Conservation (phyloP, 371 early-diverging fungal species). For the Actinomortierella wolfii region DNA sequence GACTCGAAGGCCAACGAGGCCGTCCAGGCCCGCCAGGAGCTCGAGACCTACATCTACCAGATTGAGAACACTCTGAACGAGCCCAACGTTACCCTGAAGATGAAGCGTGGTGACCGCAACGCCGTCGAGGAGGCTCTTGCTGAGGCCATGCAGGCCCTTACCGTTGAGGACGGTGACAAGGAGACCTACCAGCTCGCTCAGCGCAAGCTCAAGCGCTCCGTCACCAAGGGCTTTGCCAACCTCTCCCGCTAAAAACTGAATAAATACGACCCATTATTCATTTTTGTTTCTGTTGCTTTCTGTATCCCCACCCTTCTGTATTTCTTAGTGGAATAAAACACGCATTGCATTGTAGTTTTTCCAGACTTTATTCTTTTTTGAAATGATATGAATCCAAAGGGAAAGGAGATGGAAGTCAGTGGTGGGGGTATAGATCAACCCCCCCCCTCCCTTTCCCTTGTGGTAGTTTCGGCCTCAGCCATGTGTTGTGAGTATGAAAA, state of each 20-base stretch:
- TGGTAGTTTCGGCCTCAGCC: no score
- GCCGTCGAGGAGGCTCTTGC: conserved; percentile 83
- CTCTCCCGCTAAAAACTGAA: conserved; percentile 45
- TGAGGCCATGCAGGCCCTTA: conserved; percentile 70
- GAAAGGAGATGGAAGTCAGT: no score
- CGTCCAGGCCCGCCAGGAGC: conserved; percentile 84
- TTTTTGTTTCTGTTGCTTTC: no score
- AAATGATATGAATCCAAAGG: no score
- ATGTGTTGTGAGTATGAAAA: no score
- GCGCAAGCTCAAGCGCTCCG: conserved; percentile 90
- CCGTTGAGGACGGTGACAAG: conserved; percentile 77
- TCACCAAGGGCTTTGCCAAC: conserved; percentile 77
- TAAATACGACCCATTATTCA: not conserved
- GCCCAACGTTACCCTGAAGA: conserved; percentile 77
- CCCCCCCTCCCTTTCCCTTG: no score
- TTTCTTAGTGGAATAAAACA: no score
- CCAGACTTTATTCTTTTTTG: no score
- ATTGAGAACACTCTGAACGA: conserved; percentile 82
- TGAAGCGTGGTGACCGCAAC: conserved; percentile 84
- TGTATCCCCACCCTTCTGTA: no score
- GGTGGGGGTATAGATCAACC: no score
- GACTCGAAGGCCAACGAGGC: conserved; percentile 82
- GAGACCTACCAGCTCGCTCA: conserved; percentile 87
- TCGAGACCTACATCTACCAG: conserved; percentile 90
- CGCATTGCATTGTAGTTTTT: no score